Evolutionary conservation across 345 rosid genomes (phyloP).

Genomic region (Salix suchowensis): DNA sequence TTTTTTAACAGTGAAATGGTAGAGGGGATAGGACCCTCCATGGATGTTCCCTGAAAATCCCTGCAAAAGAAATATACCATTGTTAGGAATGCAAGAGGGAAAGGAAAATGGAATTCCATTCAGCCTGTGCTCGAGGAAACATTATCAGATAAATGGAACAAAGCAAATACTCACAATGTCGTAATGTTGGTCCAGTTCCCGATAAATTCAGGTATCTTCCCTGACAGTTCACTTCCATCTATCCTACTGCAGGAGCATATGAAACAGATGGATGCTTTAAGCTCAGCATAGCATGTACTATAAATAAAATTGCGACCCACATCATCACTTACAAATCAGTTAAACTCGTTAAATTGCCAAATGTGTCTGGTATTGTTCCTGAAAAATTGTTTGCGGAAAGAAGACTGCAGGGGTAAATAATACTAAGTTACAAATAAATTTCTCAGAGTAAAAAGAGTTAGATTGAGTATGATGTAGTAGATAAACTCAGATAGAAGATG

Average conservation of each 20-base stretch:
- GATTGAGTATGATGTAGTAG: neutral
- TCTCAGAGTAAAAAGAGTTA: neutral
- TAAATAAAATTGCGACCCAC: neutral
- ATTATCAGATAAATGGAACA: neutral
- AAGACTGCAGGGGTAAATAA: slow-evolving; percentile 31
- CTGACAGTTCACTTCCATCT: slow-evolving; percentile 69
- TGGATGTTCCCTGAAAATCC: slow-evolving; percentile 71
- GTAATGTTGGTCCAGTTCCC: slow-evolving; percentile 68
- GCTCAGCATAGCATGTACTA: neutral
- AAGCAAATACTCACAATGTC: slow-evolving; percentile 49
- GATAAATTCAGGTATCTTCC: slow-evolving; percentile 70
- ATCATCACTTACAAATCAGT: slow-evolving; percentile 60
- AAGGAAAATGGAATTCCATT: neutral
- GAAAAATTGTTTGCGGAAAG: slow-evolving; percentile 73
- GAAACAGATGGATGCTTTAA: neutral
- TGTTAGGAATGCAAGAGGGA: neutral
- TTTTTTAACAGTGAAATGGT: slow-evolving; percentile 46
- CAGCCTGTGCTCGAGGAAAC: neutral
- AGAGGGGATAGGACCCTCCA: slow-evolving; percentile 90
- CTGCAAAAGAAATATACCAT: slow-evolving; percentile 25
- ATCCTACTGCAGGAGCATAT: slow-evolving; percentile 45
- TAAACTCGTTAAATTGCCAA: slow-evolving; percentile 54
- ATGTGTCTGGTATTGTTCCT: slow-evolving; percentile 68
- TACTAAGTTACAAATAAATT: neutral
- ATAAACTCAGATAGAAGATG: neutral